Base-by-base conservation (phyloP, 345 rosid genomes). In the Linum tenue region DNA sequence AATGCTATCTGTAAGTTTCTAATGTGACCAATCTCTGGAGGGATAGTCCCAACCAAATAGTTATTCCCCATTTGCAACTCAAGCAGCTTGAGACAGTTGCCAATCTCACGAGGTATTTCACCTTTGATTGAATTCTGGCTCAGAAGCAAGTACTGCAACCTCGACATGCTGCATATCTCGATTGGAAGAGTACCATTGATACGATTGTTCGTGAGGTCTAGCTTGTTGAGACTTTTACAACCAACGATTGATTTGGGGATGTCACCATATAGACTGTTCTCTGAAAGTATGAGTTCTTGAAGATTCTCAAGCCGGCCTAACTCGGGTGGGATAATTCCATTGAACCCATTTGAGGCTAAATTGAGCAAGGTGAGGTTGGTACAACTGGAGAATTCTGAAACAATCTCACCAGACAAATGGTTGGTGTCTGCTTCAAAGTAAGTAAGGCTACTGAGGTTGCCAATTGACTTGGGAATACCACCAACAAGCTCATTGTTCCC, bases 361-460 rank as follows among this genome's bases (percentile, higher is more conserved):
- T 94, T 94, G 60, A 94, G 77, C 55, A 94, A 87, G 44, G 95
- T 94, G 60, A 94, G 88, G 62, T 94, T 94, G 55, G 86, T 70
- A 81, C 99, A 94, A 56, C 43, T 81, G 48, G 95, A 74, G 71
- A 94, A 85, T 72, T 83, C 99, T 0, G 88, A 60, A 59, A 83
- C 84, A 72, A 94, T 75, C 69, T 83, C 84, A 69, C 99, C 96
- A 11, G 99, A 90, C 37, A 92, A 83, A 73, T 77, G 76, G 82
- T 92, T 92, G 51, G 84, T 83, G 72, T 87, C 80, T 2, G 91
- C 99, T 80, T 92, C 99, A 68, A 92, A 92, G 71, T 90, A 92
- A 0, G 99, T 80, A 66, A 92, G 94, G 77, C 95, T 81, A 60
- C 76, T 86, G n/a, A 80, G 83, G 65, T 92, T 90, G 36, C 92